These are phyloP conservation scores for Hortaea sp. DNA, from an alignment of 2,329 filamentous ascomycete genomes.

Conservation along the genomic window DNA sequence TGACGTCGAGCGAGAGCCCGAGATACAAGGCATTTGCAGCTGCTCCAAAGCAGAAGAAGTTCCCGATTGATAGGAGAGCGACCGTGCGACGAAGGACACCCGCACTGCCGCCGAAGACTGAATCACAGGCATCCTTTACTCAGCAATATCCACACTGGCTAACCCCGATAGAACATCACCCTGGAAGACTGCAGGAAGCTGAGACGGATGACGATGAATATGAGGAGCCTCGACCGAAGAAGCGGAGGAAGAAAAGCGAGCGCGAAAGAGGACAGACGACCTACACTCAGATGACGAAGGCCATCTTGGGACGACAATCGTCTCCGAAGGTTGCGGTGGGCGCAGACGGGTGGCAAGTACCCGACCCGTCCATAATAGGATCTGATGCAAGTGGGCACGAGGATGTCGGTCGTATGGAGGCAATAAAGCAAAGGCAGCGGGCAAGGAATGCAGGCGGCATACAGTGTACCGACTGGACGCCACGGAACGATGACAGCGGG, in stretches of 20 bases:
- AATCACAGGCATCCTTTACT: slow-evolving; percentile 3
- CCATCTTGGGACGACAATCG: background rate
- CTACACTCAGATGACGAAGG: slow-evolving; percentile 2
- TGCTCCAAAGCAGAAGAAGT: background rate
- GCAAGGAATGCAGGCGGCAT: background rate
- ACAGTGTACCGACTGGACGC: background rate
- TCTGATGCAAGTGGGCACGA: background rate
- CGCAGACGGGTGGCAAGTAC: background rate
- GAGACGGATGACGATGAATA: slow-evolving; percentile 4
- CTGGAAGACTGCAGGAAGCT: background rate
- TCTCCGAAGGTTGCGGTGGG: background rate
- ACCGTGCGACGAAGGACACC: too few species aligned
- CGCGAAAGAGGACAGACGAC: slow-evolving; percentile 5
- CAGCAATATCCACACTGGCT: background rate
- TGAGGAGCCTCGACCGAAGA: slow-evolving; percentile 1
- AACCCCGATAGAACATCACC: background rate
- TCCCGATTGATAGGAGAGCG: background rate
- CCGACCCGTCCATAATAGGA: background rate
- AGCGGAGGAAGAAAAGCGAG: slow-evolving; percentile 5
- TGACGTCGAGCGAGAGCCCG: too few species aligned
- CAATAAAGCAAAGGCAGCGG: background rate
- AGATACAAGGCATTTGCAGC: too few species aligned
- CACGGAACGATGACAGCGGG: slow-evolving; percentile 1
- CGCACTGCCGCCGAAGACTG: background rate
- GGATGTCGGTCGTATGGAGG: slow-evolving; percentile 1